Evolutionary conservation across 176 grass and related monocot species (phyloP), one percentile per base, ranked within the genome.

Genomic region (Rhynchospora pubera): DNA sequence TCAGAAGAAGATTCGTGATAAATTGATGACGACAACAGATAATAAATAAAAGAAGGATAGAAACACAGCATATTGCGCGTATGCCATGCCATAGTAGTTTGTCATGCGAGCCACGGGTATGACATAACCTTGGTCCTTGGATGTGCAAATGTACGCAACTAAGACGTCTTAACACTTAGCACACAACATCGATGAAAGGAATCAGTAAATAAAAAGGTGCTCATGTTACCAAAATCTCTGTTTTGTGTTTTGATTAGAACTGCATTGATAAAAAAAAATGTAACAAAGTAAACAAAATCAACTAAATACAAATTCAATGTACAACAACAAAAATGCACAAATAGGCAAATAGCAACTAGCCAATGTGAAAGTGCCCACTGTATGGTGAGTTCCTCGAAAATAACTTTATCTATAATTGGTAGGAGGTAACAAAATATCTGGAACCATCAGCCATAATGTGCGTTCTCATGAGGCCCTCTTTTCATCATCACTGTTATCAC

Each of bases 401-500:
- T 55, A 55, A 15, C 28, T 30, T 26, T 9, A 61, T 53, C 47
- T 76, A 24, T 74, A 69, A 55, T 76, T 48, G 0, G 53, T 14
- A 75, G 3, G 30, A 76, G 22, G 48, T 13, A 30, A 75, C 45
- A 53, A 76, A 53, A 76, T 55, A 26, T 53, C 21, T 4, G 23
- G 8, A 75, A 66, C 14, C 23, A 85, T 64, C 48, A 77, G 46
- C 9, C 15, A 56, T 45, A 61, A 47, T 16, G 18, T 57, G 14
- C 18, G n/a, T 19, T 81, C 61, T 89, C 83, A 89, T 23, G 69
- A 67, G 46, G 83, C 19, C 66, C 72, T 80, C 52, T 56, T 89
- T 39, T 97, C 94, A 81, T 91, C 90, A 55, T 97, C 92, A 74
- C 94, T 97, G 59, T 83, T 97, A 56, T 89, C 92, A 79, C 94